phyloP scores from a whole-genome alignment of 1,284 basidiomycete genomes.

The Marasmius tenuissimus region DNA sequence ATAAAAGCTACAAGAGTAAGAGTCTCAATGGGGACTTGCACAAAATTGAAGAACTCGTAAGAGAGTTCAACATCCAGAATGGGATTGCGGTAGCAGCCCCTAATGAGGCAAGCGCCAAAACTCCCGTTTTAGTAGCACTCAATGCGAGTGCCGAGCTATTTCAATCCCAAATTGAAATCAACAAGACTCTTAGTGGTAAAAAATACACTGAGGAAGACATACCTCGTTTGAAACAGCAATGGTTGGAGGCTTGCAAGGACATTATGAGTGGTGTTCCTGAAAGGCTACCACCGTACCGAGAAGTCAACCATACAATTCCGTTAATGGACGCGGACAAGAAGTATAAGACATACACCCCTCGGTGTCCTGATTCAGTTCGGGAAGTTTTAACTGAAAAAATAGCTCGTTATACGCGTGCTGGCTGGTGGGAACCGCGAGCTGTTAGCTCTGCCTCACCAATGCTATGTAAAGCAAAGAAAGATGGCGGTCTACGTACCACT shows the following conservation, averaged over 20 bases:
- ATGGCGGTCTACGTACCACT: constrained; percentile 29
- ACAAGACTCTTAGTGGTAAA: too few species aligned
- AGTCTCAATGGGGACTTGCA: too few species aligned
- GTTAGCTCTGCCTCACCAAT: constrained; percentile 27
- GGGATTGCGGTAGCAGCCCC: too few species aligned
- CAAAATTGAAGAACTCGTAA: too few species aligned
- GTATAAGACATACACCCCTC: constrained; percentile 25
- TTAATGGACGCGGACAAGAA: constrained; percentile 22
- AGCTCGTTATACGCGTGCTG: constrained; percentile 23
- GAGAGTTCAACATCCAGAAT: too few species aligned
- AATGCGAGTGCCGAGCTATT: too few species aligned
- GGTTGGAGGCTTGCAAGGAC: constrained; percentile 19
- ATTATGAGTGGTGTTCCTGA: constrained; percentile 21
- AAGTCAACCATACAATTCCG: constrained; percentile 32
- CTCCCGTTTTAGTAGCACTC: too few species aligned
- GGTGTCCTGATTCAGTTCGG: constrained; percentile 24
- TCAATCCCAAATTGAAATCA: too few species aligned
- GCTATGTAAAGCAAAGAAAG: constrained; percentile 34
- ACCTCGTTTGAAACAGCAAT: constrained; percentile 17
- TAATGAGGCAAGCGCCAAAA: too few species aligned
- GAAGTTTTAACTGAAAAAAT: constrained; percentile 26
- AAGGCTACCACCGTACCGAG: constrained; percentile 22
- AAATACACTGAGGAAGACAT: too few species aligned
- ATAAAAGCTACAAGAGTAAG: too few species aligned
- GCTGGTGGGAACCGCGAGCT: constrained; percentile 27